Percentiles rank a stretch among this genome's conserved stretches.
Evolutionary conservation across 1,284 basidiomycete species (phyloP).

Genomic region (Sphagnurus paluster): DNA sequence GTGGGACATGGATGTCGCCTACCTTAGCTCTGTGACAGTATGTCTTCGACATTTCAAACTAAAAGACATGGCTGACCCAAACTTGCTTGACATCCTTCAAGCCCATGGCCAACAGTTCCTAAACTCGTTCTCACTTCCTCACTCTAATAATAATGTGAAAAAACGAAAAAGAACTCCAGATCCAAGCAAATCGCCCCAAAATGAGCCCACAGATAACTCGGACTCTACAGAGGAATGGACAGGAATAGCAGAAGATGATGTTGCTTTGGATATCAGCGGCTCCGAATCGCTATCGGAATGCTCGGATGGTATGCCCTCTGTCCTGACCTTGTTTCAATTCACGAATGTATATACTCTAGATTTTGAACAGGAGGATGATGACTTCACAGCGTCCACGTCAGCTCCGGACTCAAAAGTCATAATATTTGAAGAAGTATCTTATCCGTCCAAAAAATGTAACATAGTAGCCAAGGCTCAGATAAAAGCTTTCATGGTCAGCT

Average conservation of each 20-base stretch:
- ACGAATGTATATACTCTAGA: conserved; percentile 20
- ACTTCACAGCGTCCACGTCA: conserved; percentile 35
- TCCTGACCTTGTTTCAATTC: neutral
- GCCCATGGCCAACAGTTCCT: conserved; percentile 67
- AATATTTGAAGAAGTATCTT: conserved; percentile 52
- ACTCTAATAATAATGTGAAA: conserved; percentile 16
- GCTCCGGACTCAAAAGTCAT: conserved; percentile 42
- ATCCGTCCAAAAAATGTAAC: conserved; percentile 23
- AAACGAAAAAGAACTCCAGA: conserved; percentile 25
- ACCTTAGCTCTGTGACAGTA: too few relatives aligned
- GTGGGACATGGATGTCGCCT: too few relatives aligned
- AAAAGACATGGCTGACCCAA: conserved; percentile 30
- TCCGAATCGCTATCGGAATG: conserved; percentile 10
- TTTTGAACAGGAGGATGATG: conserved; percentile 44
- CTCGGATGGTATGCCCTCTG: conserved; percentile 15
- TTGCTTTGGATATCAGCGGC: conserved; percentile 5
- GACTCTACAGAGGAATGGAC: conserved; percentile 40
- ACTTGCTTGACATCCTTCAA: conserved; percentile 58
- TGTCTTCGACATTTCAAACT: too few relatives aligned
- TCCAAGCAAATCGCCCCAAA: conserved; percentile 10
- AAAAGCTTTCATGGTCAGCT: conserved; percentile 71
- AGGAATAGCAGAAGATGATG: conserved; percentile 24
- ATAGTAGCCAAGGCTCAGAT: conserved; percentile 42
- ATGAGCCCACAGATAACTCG: conserved; percentile 5
- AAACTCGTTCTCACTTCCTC: conserved; percentile 45